phyloP scores from a whole-genome alignment of 371 early-diverging fungal genomes.

The Lichtheimia hyalospora region DNA sequence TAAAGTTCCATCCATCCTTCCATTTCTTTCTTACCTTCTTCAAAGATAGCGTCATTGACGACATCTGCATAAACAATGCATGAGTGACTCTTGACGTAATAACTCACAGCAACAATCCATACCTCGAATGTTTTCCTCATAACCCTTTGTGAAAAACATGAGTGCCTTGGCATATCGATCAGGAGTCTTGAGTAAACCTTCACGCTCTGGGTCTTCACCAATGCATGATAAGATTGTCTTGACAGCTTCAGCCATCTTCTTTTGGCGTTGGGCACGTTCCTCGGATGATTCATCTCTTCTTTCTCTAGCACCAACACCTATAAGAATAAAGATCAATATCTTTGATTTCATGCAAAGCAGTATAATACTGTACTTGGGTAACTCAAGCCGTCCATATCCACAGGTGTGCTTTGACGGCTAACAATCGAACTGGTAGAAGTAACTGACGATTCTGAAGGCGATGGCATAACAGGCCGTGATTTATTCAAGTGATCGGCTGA shows the following conservation, averaged over 20 bases:
- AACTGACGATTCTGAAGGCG: slow-evolving; percentile 16
- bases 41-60: slow-evolving; percentile 91
- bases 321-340: not conserved
- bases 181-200: slow-evolving; percentile 95
- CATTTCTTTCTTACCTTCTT: slow-evolving; percentile 76
- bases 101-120: slow-evolving; percentile 10
- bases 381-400: slow-evolving; percentile 47
- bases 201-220: slow-evolving; percentile 95
- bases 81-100: not conserved
- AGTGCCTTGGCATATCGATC: slow-evolving; percentile 97
- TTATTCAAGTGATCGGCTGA: not conserved
- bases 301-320: slow-evolving; percentile 68
- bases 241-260: slow-evolving; percentile 85
- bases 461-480: not conserved
- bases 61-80: slow-evolving; percentile 55
- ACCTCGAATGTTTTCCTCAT: slow-evolving; percentile 85
- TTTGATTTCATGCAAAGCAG: not conserved
- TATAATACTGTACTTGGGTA: slow-evolving; percentile 42
- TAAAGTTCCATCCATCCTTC: not conserved
- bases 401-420: slow-evolving; percentile 31
- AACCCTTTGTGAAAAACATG: slow-evolving; percentile 96
- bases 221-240: slow-evolving; percentile 87
- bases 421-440: not conserved
- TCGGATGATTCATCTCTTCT: slow-evolving; percentile 79
- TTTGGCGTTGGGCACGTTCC: slow-evolving; percentile 65